Evolutionary conservation across 129 eudicot genomes (phyloP).

Genomic region (Pseudognaphalium luteoalbum): DNA sequence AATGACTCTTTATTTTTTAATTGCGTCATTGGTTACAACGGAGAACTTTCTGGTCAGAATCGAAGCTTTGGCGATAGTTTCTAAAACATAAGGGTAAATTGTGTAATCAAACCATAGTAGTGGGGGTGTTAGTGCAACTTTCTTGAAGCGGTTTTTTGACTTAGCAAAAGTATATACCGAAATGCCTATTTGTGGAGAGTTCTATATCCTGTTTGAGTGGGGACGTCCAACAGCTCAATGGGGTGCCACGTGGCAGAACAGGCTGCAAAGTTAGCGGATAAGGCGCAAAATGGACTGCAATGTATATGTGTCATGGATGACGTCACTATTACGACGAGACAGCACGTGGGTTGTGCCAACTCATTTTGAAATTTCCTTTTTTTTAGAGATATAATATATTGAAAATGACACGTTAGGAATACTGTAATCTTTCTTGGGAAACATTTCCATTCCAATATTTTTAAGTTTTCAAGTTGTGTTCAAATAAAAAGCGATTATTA

Average conservation of each 20-base stretch:
- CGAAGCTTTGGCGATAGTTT: slow-evolving; percentile 1
- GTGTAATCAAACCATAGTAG: background rate
- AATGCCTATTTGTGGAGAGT: slow-evolving; percentile 6
- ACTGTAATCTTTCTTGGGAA: no score
- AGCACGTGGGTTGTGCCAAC: slow-evolving; percentile 42
- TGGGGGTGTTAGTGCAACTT: background rate
- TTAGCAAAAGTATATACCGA: background rate
- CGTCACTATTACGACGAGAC: slow-evolving; percentile 20
- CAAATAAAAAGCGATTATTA: no score
- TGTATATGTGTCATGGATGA: slow-evolving; percentile 28
- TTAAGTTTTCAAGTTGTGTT: no score
- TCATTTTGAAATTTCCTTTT: slow-evolving; percentile 23
- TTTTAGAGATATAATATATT: background rate
- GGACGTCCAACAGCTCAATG: background rate
- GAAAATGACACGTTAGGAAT: no score
- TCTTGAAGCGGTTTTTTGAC: background rate
- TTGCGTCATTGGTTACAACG: background rate
- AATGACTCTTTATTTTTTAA: background rate
- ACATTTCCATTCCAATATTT: no score
- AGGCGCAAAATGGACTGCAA: slow-evolving; percentile 31
- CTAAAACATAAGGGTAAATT: background rate
- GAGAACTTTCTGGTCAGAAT: background rate
- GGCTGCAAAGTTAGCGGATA: slow-evolving; percentile 31
- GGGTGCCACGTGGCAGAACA: slow-evolving; percentile 29
- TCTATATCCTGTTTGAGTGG: background rate